phyloP scores from a whole-genome alignment of 257 asterid genomes.

The Salvia hispanica region DNA sequence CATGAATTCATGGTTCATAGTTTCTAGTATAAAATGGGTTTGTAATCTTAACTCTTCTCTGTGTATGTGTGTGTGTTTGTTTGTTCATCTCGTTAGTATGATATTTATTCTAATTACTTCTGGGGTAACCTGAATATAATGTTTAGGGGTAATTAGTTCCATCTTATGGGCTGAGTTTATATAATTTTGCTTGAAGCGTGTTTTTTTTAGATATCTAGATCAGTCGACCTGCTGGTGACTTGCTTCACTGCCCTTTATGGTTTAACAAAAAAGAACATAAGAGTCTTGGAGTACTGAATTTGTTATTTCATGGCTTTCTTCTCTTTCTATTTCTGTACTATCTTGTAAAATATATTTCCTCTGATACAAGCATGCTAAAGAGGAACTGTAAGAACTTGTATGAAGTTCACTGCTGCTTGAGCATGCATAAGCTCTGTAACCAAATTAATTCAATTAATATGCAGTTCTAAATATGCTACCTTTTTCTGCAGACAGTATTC shows the following conservation, averaged over 20 bases:
- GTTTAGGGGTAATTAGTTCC: neutral
- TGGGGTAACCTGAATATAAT: slow-evolving; percentile 7
- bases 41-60: too few species aligned
- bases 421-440: slow-evolving; percentile 5
- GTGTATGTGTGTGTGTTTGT: neutral
- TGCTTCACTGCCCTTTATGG: neutral
- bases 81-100: neutral
- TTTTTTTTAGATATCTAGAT: too few species aligned
- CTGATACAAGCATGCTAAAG: neutral
- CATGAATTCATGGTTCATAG: too few species aligned
- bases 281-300: neutral
- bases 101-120: neutral
- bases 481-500: slow-evolving; percentile 64
- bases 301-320: slow-evolving; percentile 22
- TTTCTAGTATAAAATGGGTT: too few species aligned
- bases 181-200: too few species aligned
- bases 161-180: neutral
- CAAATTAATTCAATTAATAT: neutral
- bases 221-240: neutral
- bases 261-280: neutral
- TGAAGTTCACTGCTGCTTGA: neutral
- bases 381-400: too few species aligned
- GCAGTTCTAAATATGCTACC: slow-evolving; percentile 17
- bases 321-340: slow-evolving; percentile 3
- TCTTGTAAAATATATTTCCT: slow-evolving; percentile 19